Conservation (phyloP, 2,329 filamentous ascomycete species). For the Teratosphaeria viscida region DNA sequence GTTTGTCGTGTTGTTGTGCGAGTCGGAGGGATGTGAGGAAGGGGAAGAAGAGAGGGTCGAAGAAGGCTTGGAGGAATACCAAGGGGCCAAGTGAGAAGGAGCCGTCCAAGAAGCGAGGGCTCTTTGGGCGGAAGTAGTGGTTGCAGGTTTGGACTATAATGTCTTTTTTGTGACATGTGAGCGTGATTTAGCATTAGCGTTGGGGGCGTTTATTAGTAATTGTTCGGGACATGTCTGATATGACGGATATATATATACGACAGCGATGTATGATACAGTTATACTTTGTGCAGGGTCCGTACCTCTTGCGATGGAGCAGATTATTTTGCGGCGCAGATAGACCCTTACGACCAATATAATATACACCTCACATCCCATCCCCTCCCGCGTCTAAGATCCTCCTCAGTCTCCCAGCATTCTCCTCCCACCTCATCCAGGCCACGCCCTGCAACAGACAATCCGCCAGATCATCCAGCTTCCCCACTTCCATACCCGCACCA, state of each 20-base stretch:
- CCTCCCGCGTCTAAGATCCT: background rate
- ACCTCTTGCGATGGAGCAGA: too few relatives aligned
- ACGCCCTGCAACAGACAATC: conserved; percentile 70
- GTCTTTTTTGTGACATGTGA: background rate
- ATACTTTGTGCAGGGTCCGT: background rate
- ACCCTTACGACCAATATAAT: background rate
- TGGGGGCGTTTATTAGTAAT: background rate
- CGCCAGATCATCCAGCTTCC: conserved; percentile 72
- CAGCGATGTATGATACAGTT: background rate
- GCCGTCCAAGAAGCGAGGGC: background rate
- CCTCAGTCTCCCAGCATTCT: conserved; percentile 31
- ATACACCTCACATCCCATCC: background rate
- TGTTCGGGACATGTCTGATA: background rate
- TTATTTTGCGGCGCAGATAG: background rate
- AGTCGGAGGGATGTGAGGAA: conserved; percentile 43
- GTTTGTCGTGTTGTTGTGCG: conserved; percentile 68
- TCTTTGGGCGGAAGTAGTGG: background rate
- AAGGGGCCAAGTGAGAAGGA: conserved; percentile 2
- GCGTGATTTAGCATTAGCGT: background rate
- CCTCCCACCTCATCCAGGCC: conserved; percentile 67
- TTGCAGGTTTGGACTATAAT: background rate
- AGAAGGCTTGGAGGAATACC: conserved; percentile 6
- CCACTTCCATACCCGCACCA: conserved; percentile 6
- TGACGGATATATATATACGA: background rate
- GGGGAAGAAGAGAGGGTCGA: conserved; percentile 34